Evolutionary conservation across 2,329 filamentous ascomycete species (phyloP).

Genomic region (Colletotrichum sansevieriae): DNA sequence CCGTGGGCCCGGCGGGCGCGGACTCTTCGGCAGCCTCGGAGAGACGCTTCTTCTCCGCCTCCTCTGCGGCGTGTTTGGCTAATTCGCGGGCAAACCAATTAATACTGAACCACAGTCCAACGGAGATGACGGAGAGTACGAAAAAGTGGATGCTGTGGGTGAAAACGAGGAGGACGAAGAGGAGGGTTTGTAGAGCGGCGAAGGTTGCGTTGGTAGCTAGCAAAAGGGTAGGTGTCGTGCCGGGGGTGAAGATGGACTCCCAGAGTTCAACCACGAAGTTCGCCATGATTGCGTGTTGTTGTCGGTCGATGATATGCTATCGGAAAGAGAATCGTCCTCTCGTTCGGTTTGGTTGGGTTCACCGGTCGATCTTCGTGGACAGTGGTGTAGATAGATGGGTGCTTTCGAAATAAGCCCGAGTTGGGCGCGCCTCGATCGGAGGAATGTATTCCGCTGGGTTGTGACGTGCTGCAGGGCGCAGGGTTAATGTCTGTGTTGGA

Average conservation of each 20-base stretch:
- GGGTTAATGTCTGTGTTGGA: constrained; percentile 1
- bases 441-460: constrained; percentile 1
- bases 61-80: constrained; percentile 54
- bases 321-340: background rate
- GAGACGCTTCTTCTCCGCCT: constrained; percentile 56
- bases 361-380: background rate
- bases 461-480: constrained; percentile 6
- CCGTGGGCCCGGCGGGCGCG: constrained; percentile 47
- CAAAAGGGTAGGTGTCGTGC: constrained; percentile 88
- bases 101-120: constrained; percentile 89
- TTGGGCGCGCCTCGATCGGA: background rate
- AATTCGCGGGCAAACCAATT: constrained; percentile 93
- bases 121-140: constrained; percentile 83
- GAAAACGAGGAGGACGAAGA: constrained; percentile 80
- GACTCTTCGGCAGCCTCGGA: constrained; percentile 48
- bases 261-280: constrained; percentile 82
- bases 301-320: background rate
- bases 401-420: background rate
- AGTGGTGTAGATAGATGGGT: background rate
- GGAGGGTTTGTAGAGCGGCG: constrained; percentile 83
- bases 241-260: constrained; percentile 93
- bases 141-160: constrained; percentile 93
- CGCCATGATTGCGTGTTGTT: constrained; percentile 60
- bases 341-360: constrained; percentile 4
- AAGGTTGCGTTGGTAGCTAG: constrained; percentile 93